Base-by-base conservation (phyloP, 2,329 filamentous ascomycete species). In the Neonectria magnoliae region DNA sequence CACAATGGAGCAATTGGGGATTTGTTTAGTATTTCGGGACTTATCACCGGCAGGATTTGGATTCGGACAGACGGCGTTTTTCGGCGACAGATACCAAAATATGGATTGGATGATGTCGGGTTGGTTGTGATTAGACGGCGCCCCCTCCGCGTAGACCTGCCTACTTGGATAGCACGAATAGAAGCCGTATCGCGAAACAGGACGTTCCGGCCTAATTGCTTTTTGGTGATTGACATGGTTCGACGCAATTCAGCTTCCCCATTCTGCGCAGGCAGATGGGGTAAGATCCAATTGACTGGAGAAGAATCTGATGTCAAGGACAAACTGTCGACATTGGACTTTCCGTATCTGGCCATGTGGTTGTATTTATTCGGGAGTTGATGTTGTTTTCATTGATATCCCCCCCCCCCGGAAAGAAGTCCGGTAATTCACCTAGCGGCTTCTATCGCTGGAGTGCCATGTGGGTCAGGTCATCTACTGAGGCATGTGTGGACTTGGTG, bases 371-470 rank as follows among this genome's bases (percentile, higher is more conserved):
- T 52, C 18, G 29, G 42, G 5, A 47, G 29, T 42, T 41, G 18
- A 62, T 53, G 33, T 41, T 14, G 10, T 20, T 54, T 45, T 52
- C 45, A 51, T 66, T 48, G 50, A 48, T 20, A 18, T 14, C 53
- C 25, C 27, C 20, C 55, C 53, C 25, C 27, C 20, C 55, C 62
- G 65, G 65, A 31, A 62, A 65, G 65, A 65, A 67, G 58, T 62
- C 65, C 63, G 59, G 45, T 33, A 45, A 54, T 48, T 59, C 27
- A 59, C 31, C 55, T 64, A 59, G 55, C 61, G 38, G 27, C 16
- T 27, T 13, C 33, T 22, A 25, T 38, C 44, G 47, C 53, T 29
- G 25, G 44, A 53, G 38, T 45, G 27, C 20, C 18, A 59, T 56
- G 61, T 64, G 61, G 61, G 61, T 42, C 55, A 18, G n/a, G 29